phyloP scores from a whole-genome alignment of 202 grass and related monocot species.

The Brachypodium distachyon region DNA sequence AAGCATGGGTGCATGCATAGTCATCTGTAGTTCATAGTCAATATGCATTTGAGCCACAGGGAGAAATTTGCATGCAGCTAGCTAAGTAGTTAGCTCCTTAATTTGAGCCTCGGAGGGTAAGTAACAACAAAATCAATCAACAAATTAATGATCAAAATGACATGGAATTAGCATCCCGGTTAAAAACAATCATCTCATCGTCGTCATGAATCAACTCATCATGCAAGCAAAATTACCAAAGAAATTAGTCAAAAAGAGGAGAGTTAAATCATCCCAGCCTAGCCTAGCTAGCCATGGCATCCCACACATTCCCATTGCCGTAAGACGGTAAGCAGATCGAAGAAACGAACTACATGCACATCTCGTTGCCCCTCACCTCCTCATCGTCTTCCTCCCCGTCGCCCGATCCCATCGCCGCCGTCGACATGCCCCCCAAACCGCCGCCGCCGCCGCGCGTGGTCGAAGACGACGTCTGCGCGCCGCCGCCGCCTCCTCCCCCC shows the following conservation, averaged over 20 bases:
- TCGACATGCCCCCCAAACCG: constrained; percentile 10
- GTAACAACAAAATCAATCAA: not conserved
- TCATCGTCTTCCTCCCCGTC: constrained; percentile 35
- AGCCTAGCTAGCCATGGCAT: not conserved
- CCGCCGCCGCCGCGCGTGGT: constrained; percentile 37
- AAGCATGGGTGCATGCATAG: not conserved
- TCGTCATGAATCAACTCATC: constrained; percentile 1
- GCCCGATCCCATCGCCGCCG: constrained; percentile 29
- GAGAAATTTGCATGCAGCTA: too few species aligned
- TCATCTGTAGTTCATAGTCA: not conserved
- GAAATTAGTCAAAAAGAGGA: not conserved
- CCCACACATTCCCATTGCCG: not conserved
- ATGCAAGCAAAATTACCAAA: constrained; percentile 24
- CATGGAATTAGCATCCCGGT: constrained; percentile 7
- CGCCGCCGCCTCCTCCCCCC: not conserved
- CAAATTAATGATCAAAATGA: constrained; percentile 1
- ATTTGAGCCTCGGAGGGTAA: too few species aligned
- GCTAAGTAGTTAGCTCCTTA: too few species aligned
- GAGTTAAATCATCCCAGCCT: constrained; percentile 17
- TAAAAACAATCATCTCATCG: constrained; percentile 34
- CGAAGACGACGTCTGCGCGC: constrained; percentile 43
- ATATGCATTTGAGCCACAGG: not conserved
- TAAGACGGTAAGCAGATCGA: too few species aligned
- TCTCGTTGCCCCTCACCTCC: constrained; percentile 41
- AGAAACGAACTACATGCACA: constrained; percentile 45